Base-by-base conservation (phyloP, 441 rosid species). In the Theobroma grandiflorum region DNA sequence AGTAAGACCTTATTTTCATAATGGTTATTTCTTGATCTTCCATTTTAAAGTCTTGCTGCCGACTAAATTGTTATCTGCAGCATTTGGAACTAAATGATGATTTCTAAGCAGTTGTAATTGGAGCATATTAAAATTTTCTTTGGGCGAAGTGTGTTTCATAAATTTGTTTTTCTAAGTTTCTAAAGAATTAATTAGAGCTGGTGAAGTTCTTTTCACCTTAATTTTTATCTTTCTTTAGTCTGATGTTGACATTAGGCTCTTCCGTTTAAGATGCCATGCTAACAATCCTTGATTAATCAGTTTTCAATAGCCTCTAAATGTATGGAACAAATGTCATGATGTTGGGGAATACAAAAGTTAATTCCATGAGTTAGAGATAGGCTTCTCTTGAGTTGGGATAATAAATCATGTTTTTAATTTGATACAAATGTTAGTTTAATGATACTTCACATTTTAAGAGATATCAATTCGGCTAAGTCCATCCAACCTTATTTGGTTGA, bases 1-100 rank as follows among this genome's bases (percentile, higher is more conserved):
- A 93, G 99, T 96, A 94, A 89, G 96, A 61, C 43, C 66, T 62
- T 85, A 22, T 75, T 69, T 64, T 81, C 52, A 31, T 69, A 15
- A 11, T 82, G 14, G n/a, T 33, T 64, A 58, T 74, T 74, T 16
- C 16, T 63, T 45, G 47, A 69, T 64, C 67, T 69, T 85, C 43
- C 67, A 75, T 52, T 77, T 67, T 57, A 63, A 76, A 37, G 26
- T 75, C 33, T 81, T 40, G 57, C n/a, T 49, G 75, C n/a, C 40
- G 40, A 22, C 66, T 6, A 18, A 50, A 35, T 6, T 31, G 20
- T 77, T 69, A 38, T 59, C 26, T 73, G 33, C 81, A 20, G 77
- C 3, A 57, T 49, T 38, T 81, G 75, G 63, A 72, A 9, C 47
- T 38, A 37, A 75, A 53, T 61, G 33, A 18, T 66, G 20, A 37